Evolutionary conservation across 1,139 yeast genomes (phyloP).

Genomic region (Tardiomyces blankii): DNA sequence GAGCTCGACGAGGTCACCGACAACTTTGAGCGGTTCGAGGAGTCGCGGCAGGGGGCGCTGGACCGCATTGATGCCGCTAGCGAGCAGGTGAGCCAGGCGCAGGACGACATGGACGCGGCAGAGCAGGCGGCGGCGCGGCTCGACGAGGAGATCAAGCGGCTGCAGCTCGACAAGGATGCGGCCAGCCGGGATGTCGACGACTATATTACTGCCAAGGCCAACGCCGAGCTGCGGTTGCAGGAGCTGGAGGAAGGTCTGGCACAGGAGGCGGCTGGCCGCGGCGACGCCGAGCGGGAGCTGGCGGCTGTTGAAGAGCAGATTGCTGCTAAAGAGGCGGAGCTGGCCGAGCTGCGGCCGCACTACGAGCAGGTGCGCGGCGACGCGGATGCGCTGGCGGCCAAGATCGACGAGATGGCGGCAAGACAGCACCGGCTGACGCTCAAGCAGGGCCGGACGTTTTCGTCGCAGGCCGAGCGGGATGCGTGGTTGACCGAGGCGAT

Average conservation of each 20-base stretch:
- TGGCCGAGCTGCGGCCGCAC: constrained; percentile 30
- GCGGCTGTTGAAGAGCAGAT: constrained; percentile 35
- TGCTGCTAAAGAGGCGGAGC: constrained; percentile 22
- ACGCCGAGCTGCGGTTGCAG: not conserved
- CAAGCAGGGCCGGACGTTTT: constrained; percentile 65
- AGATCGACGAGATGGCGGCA: constrained; percentile 36
- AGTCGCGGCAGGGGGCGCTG: constrained; percentile 42
- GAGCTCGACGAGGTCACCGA: constrained; percentile 54
- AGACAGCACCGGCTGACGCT: constrained; percentile 56
- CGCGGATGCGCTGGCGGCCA: constrained; percentile 46
- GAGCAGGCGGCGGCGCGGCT: constrained; percentile 3
- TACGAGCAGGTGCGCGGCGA: constrained; percentile 38
- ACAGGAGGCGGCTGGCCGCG: not conserved
- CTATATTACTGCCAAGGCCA: not conserved
- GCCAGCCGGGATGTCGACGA: constrained; percentile 14
- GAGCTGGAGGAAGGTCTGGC: not conserved
- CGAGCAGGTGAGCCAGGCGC: constrained; percentile 38
- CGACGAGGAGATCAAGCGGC: not conserved
- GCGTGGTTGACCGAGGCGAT: constrained; percentile 52
- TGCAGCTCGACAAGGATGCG: not conserved
- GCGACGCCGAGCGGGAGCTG: not conserved
- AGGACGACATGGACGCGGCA: constrained; percentile 27
- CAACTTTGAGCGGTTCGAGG: constrained; percentile 52
- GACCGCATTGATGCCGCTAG: constrained; percentile 36
- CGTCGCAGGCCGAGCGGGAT: constrained; percentile 49